Conservation (phyloP, 148 eudicot species). For the Silene conica region DNA sequence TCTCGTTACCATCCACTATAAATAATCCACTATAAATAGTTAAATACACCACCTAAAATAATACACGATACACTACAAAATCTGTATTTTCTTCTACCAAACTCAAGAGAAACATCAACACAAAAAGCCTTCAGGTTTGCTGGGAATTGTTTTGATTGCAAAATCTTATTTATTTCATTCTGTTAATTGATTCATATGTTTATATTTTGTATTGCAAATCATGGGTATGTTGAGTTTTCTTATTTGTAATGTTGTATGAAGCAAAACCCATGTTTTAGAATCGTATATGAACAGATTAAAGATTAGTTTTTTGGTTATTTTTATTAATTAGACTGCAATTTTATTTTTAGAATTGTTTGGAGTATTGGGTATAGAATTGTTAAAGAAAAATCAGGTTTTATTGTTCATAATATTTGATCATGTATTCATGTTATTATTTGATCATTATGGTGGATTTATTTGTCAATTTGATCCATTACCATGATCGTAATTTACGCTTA, state of each 20-base stretch:
- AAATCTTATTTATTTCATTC: neutral
- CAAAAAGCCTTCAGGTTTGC: neutral
- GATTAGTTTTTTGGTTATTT: neutral
- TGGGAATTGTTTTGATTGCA: neutral
- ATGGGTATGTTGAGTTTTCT: neutral
- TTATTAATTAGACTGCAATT: neutral
- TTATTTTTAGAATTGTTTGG: neutral
- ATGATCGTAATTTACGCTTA: too few species aligned
- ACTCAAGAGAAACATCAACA: neutral
- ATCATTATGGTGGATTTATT: neutral
- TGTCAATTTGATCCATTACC: neutral
- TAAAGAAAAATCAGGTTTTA: too few species aligned
- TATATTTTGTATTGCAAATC: neutral
- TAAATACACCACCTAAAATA: neutral
- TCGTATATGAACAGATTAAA: neutral
- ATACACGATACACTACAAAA: neutral
- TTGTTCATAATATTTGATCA: neutral
- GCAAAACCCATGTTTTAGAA: neutral
- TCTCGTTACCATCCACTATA: neutral
- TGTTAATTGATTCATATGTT: neutral
- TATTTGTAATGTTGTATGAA: neutral
- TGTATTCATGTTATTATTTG: neutral
- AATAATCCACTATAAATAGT: neutral
- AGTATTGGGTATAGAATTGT: too few species aligned
- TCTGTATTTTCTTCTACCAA: neutral